Evolutionary conservation across 1,284 basidiomycete genomes (phyloP), one percentile per base, ranked within the genome.

Genomic region (Blastosporella zonata): DNA sequence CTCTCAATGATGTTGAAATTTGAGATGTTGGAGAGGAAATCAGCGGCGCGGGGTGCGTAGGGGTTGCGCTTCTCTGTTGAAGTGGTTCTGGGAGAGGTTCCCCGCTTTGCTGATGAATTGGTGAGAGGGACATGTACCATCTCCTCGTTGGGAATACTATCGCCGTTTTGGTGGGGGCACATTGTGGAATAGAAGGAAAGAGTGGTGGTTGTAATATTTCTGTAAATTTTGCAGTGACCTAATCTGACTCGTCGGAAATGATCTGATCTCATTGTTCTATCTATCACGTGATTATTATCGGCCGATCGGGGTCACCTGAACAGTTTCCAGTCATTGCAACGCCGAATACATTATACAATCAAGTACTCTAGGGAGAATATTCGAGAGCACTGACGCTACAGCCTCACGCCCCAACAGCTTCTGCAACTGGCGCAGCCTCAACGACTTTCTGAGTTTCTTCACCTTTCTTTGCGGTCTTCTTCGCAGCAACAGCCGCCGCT

Each of bases 1-100:
- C 89, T 93, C 75, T 98, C 95, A 67, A 98, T 98, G 72, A 98
- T 97, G 73, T 86, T 90, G 74, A 94, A 96, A 73, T 95, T 95
- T 47, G 82, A 87, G 57, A 94, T 78, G 67, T 96, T 95, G 69
- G 87, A 93, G 57, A 96, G 70, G 68, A 95, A 95, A 69, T 96
- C 93, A 17, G 89, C 82, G 15, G 88, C 88, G n/a, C 91, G 81
- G 20, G 90, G 84, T 35, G 87, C 90, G 67, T 95, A 96, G 37
- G 91, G 87, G 66, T 93, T 93, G 56, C 72, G 71, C 43, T 73
- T 69, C 53, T 79, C 76, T 53, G 71, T 68, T 10, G 43, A 37
- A 18, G 70, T 66, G 33, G 49, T 43, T 27, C 46, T 59, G 31
- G 63, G 63, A 21, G 65, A 58, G 9, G 72, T 70, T 36, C 73